Evolutionary conservation across 2,329 filamentous ascomycete species (phyloP).

Genomic region (Whalleya microplaca): DNA sequence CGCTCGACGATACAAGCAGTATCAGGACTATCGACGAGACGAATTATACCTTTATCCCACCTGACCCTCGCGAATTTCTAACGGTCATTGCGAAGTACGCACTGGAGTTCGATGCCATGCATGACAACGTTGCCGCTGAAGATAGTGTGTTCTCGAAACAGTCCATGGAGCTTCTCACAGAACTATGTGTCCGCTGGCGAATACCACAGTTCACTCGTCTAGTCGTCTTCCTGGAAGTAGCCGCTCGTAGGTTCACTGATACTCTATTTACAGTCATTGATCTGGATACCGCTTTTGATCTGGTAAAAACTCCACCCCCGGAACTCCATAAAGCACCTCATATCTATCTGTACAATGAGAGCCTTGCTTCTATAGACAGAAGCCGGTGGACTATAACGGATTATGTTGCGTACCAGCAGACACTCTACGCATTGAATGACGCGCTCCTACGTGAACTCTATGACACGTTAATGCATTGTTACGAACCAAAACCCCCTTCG

Average conservation of each 20-base stretch:
- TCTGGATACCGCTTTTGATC: conserved; percentile 81
- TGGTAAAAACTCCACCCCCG: conserved; percentile 72
- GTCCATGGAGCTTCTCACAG: conserved; percentile 80
- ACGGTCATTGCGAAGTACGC: conserved; percentile 80
- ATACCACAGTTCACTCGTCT: conserved; percentile 81
- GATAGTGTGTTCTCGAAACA: conserved; percentile 70
- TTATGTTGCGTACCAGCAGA: conserved; percentile 72
- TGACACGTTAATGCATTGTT: conserved; percentile 84
- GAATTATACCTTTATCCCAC: conserved; percentile 86
- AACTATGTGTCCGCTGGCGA: conserved; percentile 86
- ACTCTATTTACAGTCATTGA: conserved; percentile 81
- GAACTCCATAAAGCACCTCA: conserved; percentile 67
- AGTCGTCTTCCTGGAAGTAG: conserved; percentile 82
- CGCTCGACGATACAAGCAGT: conserved; percentile 58
- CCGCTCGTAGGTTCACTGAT: conserved; percentile 82
- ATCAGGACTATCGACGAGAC: conserved; percentile 63
- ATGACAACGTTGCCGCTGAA: conserved; percentile 54
- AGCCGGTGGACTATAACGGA: conserved; percentile 72
- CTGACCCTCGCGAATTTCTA: conserved; percentile 81
- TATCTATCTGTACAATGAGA: conserved; percentile 54
- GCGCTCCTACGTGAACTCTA: conserved; percentile 84
- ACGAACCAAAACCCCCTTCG: conserved; percentile 82
- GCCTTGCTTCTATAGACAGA: conserved; percentile 59
- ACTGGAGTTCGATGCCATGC: conserved; percentile 66
- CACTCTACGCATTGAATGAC: conserved; percentile 77